A percentile compares a stretch with the other conserved stretches of the same genome.
These are phyloP conservation scores for Neotropicomus parvogracilis DNA, from an alignment of 1,284 basidiomycete genomes.

Conservation along the genomic window DNA sequence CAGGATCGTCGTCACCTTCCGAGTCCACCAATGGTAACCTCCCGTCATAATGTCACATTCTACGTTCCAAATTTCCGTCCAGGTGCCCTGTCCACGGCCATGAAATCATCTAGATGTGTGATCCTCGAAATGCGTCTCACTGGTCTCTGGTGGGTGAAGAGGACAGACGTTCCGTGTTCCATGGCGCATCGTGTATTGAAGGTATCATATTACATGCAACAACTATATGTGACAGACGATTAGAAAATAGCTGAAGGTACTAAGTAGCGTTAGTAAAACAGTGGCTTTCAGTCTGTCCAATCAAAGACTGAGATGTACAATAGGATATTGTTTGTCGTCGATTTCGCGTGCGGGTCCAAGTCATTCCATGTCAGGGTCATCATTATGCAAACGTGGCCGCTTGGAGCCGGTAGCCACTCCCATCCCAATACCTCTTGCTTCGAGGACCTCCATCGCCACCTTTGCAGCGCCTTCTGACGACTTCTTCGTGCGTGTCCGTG, in stretches of 20 bases:
- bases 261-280: conserved; percentile 34
- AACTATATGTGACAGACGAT: conserved; percentile 34
- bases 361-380: conserved; percentile 46
- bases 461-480: conserved; percentile 68
- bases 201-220: conserved; percentile 40
- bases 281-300: conserved; percentile 27
- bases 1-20: conserved; percentile 29
- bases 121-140: conserved; percentile 4
- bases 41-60: conserved; percentile 14
- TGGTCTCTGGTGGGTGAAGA: conserved; percentile 6
- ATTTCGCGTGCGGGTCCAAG: conserved; percentile 20
- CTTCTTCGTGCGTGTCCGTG: conserved; percentile 67
- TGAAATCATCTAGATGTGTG: conserved; percentile 2
- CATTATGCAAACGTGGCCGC: conserved; percentile 56
- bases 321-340: conserved; percentile 28
- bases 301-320: conserved; percentile 26
- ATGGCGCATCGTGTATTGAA: conserved; percentile 23
- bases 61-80: conserved; percentile 28
- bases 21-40: conserved; percentile 15
- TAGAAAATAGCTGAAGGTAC: conserved; percentile 33
- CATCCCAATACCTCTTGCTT: conserved; percentile 69
- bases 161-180: conserved; percentile 2
- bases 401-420: conserved; percentile 49
- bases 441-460: conserved; percentile 73
- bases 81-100: conserved; percentile 28